These are phyloP conservation scores for Phialemoniopsis sp. DNA, from an alignment of 2,329 filamentous ascomycete genomes.

Conservation along the genomic window DNA sequence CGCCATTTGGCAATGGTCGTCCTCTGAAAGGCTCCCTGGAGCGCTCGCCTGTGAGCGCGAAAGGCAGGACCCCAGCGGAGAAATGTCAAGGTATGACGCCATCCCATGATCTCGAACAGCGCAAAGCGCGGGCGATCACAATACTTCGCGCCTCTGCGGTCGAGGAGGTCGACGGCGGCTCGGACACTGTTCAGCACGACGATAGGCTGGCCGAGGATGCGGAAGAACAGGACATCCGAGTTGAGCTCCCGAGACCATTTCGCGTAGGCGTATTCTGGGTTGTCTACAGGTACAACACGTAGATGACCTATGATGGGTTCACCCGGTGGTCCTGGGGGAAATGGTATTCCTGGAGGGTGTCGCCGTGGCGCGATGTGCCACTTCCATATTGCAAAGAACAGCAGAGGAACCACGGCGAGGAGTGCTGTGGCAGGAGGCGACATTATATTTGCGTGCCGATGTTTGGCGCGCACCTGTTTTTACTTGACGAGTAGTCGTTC, in stretches of 20 bases:
- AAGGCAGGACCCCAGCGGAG: conserved; percentile 35
- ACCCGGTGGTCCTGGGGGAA: conserved; percentile 1
- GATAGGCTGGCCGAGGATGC: conserved; percentile 26
- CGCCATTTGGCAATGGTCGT: conserved; percentile 25
- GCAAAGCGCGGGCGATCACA: conserved; percentile 39
- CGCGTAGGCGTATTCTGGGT: conserved; percentile 8
- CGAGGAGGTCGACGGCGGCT: conserved; percentile 37
- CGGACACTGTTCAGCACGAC: conserved; percentile 38
- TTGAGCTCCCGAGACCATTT: conserved; percentile 8
- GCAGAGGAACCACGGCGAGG: too few species aligned
- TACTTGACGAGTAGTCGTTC: too few species aligned
- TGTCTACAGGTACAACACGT: background rate
- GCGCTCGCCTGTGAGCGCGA: conserved; percentile 35
- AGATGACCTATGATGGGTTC: conserved; percentile 1
- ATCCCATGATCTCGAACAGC: conserved; percentile 37
- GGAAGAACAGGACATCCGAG: conserved; percentile 20
- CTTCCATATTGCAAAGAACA: too few species aligned
- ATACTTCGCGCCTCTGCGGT: conserved; percentile 39
- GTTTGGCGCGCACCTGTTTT: too few species aligned
- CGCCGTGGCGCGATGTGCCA: too few species aligned
- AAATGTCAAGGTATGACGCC: conserved; percentile 41
- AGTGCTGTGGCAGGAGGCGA: too few species aligned
- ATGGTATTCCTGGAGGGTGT: too few species aligned
- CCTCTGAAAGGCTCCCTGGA: conserved; percentile 37
- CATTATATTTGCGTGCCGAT: too few species aligned